Evolutionary conservation across 306 rosid genomes (phyloP).

Genomic region (Castanea sativa): DNA sequence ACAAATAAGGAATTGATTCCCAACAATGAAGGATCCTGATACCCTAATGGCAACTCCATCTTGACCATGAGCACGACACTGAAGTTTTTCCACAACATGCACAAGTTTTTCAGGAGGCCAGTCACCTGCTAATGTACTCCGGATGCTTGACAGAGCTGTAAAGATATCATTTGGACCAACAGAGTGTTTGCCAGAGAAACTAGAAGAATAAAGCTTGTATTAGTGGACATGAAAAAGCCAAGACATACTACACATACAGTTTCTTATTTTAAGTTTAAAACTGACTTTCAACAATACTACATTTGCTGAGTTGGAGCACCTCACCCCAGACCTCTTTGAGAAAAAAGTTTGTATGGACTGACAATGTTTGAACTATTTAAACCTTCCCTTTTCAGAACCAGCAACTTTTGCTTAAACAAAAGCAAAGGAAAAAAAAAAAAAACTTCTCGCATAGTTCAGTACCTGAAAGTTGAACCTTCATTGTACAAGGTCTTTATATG

Average conservation of each 20-base stretch:
- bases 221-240: not conserved
- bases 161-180: slow-evolving; percentile 62
- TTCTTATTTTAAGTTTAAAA: not conserved
- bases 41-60: slow-evolving; percentile 90
- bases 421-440: not conserved
- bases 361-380: not conserved
- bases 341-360: not conserved
- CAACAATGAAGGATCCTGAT: slow-evolving; percentile 79
- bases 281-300: not conserved
- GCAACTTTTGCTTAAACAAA: not conserved
- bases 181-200: slow-evolving; percentile 78
- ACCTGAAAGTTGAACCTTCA: slow-evolving; percentile 81
- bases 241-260: not conserved
- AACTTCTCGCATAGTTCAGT: not conserved
- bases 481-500: slow-evolving; percentile 60
- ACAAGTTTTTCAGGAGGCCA: slow-evolving; percentile 95
- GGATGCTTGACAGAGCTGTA: slow-evolving; percentile 50
- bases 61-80: slow-evolving; percentile 70
- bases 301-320: not conserved
- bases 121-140: slow-evolving; percentile 75
- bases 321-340: not conserved
- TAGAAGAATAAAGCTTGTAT: slow-evolving; percentile 21
- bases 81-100: slow-evolving; percentile 88
- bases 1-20: slow-evolving; percentile 92
- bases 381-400: not conserved